Conservation (phyloP, 108 stramenopile species). For the Fistulifera pelliculosa region DNA sequence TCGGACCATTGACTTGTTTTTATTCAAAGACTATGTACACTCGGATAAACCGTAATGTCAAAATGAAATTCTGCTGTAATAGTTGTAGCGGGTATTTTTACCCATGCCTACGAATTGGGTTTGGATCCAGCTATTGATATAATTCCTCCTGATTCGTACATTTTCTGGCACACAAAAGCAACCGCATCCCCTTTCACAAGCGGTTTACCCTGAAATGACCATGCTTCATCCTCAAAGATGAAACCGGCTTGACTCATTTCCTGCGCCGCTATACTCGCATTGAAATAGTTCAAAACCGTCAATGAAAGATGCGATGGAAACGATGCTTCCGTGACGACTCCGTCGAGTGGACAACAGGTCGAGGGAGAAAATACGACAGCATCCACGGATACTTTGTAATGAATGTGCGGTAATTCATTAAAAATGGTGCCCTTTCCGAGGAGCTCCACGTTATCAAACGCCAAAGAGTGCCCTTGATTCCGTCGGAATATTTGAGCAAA, state of each 20-base stretch:
- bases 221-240: constrained; percentile 29
- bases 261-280: constrained; percentile 48
- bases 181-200: not conserved
- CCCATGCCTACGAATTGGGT: too few relatives aligned
- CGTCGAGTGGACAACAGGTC: constrained; percentile 25
- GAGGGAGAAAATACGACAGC: constrained; percentile 37
- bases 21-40: constrained; percentile 16
- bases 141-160: constrained; percentile 13
- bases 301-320: constrained; percentile 48
- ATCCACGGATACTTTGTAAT: constrained; percentile 38
- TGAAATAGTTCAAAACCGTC: constrained; percentile 44
- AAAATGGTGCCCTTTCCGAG: constrained; percentile 27
- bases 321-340: constrained; percentile 38
- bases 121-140: constrained; percentile 9
- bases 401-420: constrained; percentile 50
- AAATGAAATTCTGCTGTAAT: too few relatives aligned
- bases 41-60: constrained; percentile 12
- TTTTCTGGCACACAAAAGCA: not conserved
- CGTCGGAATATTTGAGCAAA: constrained; percentile 36
- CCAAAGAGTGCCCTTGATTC: constrained; percentile 44
- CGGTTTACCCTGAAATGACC: constrained; percentile 19
- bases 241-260: constrained; percentile 30
- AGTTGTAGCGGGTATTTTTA: too few relatives aligned
- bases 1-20: constrained; percentile 9
- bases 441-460: constrained; percentile 33